phyloP scores from a whole-genome alignment of 2,329 filamentous ascomycete species.

The Orbilia blumenaviensis region DNA sequence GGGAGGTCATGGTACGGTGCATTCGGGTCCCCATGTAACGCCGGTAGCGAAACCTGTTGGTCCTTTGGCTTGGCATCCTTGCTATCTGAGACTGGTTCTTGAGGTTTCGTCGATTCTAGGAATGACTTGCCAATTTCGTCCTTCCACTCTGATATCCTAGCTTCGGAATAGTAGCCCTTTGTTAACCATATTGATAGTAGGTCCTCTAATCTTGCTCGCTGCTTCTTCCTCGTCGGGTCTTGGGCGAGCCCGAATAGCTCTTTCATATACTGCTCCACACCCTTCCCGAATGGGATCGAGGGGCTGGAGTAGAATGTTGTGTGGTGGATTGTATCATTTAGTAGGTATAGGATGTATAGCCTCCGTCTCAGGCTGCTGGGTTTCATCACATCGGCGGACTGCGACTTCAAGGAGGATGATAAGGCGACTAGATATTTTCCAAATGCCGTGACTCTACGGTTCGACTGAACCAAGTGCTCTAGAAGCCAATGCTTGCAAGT shows the following conservation, averaged over 20 bases:
- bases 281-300: constrained; percentile 66
- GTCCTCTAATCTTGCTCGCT: constrained; percentile 71
- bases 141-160: constrained; percentile 69
- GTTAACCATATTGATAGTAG: constrained; percentile 77
- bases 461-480: constrained; percentile 74
- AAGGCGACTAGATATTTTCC: constrained; percentile 79
- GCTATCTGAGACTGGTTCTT: not conserved
- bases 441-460: constrained; percentile 72
- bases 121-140: constrained; percentile 64
- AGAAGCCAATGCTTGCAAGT: constrained; percentile 88
- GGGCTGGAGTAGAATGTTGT: constrained; percentile 66
- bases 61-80: constrained; percentile 28
- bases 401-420: constrained; percentile 68
- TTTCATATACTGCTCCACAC: constrained; percentile 69
- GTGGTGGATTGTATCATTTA: constrained; percentile 82
- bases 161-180: constrained; percentile 69
- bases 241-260: constrained; percentile 70
- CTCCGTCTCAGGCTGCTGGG: constrained; percentile 72
- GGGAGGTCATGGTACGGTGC: constrained; percentile 83
- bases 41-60: constrained; percentile 67
- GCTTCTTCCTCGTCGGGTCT: constrained; percentile 70
- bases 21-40: constrained; percentile 77
- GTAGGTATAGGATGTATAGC: constrained; percentile 78
- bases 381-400: constrained; percentile 56
- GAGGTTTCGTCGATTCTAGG: constrained; percentile 53